Conservation (phyloP, 345 rosid species). For the Bruguiera sexangula region DNA sequence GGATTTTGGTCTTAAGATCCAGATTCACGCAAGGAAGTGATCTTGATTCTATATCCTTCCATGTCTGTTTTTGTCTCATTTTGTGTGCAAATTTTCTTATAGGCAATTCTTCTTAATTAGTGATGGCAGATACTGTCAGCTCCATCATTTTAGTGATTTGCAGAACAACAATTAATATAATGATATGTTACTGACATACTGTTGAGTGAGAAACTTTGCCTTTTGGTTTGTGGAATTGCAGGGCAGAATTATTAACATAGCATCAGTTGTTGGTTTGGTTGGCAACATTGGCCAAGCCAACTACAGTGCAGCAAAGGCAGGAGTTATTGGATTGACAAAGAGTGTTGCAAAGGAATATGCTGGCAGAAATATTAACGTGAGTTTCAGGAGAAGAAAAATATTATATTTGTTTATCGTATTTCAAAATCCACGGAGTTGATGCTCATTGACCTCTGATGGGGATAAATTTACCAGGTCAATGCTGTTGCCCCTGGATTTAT, state of each 20-base stretch:
- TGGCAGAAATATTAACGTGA: constrained; percentile 80
- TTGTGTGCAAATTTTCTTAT: no score
- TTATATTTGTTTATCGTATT: not conserved
- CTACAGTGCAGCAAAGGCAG: constrained; percentile 95
- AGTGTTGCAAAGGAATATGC: constrained; percentile 83
- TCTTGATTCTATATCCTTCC: no score
- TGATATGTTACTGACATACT: not conserved
- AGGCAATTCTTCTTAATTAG: no score
- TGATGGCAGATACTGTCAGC: not conserved
- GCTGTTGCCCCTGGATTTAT: constrained; percentile 94
- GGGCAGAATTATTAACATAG: constrained; percentile 87
- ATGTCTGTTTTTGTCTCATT: no score
- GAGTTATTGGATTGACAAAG: constrained; percentile 90
- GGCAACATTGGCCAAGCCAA: constrained; percentile 95
- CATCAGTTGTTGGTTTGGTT: constrained; percentile 87
- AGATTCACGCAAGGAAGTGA: no score
- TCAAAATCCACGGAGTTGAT: constrained; percentile 2
- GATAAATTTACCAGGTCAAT: constrained; percentile 54
- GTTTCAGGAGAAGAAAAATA: constrained; percentile 11
- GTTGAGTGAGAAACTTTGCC: not conserved
- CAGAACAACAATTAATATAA: not conserved
- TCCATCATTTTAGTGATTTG: not conserved
- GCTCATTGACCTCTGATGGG: constrained; percentile 12
- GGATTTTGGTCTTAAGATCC: no score
- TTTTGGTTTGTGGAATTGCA: constrained; percentile 24